These are phyloP conservation scores for Trichoderma virens DNA, from an alignment of 495 filamentous ascomycete species.

Conservation along the genomic window DNA sequence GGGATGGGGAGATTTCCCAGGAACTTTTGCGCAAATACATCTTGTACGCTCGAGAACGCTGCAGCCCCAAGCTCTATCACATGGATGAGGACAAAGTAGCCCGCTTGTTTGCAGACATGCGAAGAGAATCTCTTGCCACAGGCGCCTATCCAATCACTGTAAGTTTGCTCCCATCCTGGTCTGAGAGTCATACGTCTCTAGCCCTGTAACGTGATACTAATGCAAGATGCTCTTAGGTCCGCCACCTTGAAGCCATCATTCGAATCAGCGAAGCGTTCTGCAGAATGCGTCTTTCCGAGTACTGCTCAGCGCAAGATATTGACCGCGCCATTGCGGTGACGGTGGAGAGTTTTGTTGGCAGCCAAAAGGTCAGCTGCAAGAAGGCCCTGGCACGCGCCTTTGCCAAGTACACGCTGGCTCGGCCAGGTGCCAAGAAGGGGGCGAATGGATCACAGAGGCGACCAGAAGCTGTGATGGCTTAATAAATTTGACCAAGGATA, in stretches of 20 bases:
- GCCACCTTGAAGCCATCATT: constrained; percentile 96
- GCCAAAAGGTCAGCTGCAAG: constrained; percentile 96
- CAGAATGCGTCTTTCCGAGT: constrained; percentile 93
- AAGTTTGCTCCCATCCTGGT: constrained; percentile 27
- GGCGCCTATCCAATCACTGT: constrained; percentile 98
- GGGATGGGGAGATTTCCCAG: constrained; percentile 75
- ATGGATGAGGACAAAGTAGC: constrained; percentile 98
- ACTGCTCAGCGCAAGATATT: constrained; percentile 81
- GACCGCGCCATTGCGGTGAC: constrained; percentile 96
- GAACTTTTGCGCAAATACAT: constrained; percentile 95
- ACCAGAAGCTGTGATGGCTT: constrained; percentile 8
- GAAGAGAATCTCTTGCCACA: constrained; percentile 82
- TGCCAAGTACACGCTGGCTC: constrained; percentile 76
- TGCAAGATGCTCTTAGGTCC: constrained; percentile 52
- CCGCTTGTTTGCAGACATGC: constrained; percentile 91
- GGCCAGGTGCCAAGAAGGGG: constrained; percentile 25
- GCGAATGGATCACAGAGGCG: neutral
- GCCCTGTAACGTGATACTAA: constrained; percentile 14
- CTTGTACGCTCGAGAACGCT: constrained; percentile 86
- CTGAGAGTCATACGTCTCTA: neutral
- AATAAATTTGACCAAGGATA: neutral
- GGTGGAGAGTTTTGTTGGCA: constrained; percentile 91
- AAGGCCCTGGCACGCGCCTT: constrained; percentile 93
- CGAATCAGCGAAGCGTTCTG: constrained; percentile 87
- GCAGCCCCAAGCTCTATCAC: constrained; percentile 87